phyloP scores from a whole-genome alignment of 1,284 basidiomycete genomes.

The Marasmius fiardii region DNA sequence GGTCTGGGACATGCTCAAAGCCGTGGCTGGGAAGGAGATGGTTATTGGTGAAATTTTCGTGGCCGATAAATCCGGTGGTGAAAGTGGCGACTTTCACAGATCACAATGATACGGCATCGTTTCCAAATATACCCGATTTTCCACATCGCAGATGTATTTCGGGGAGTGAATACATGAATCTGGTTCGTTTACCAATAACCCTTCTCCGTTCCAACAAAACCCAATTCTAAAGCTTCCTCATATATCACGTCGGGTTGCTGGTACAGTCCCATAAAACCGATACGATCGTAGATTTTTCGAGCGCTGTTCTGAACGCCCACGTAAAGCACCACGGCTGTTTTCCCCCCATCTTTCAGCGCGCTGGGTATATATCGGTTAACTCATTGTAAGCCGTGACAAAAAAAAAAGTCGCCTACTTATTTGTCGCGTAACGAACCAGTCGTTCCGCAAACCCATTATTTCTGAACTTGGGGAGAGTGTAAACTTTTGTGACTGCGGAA shows the following conservation, averaged over 20 bases:
- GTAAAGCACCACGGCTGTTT: conserved; percentile 42
- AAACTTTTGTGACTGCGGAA: conserved; percentile 49
- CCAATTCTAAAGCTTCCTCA: conserved; percentile 43
- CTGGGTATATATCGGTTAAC: neutral
- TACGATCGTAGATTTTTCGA: conserved; percentile 43
- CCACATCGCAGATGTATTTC: neutral
- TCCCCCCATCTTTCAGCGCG: conserved; percentile 32
- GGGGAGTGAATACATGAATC: neutral
- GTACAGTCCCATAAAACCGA: conserved; percentile 35
- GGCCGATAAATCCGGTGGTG: conserved; percentile 68
- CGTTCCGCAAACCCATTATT: conserved; percentile 43
- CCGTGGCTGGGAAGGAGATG: conserved; percentile 84
- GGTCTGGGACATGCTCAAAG: conserved; percentile 93
- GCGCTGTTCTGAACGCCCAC: conserved; percentile 46
- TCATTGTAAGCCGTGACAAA: conserved; percentile 2
- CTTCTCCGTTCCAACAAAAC: conserved; percentile 35
- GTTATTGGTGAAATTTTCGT: conserved; percentile 68
- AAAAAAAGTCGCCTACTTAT: conserved; percentile 26
- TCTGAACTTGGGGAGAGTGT: conserved; percentile 39
- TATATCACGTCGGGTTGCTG: conserved; percentile 20
- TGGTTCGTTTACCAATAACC: conserved; percentile 40
- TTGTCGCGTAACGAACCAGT: conserved; percentile 41
- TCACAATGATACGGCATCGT: neutral
- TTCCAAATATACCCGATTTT: neutral
- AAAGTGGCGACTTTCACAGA: conserved; percentile 62